Conservation (phyloP, 495 filamentous ascomycete genomes). For the Aspergillus heteromorphus region DNA sequence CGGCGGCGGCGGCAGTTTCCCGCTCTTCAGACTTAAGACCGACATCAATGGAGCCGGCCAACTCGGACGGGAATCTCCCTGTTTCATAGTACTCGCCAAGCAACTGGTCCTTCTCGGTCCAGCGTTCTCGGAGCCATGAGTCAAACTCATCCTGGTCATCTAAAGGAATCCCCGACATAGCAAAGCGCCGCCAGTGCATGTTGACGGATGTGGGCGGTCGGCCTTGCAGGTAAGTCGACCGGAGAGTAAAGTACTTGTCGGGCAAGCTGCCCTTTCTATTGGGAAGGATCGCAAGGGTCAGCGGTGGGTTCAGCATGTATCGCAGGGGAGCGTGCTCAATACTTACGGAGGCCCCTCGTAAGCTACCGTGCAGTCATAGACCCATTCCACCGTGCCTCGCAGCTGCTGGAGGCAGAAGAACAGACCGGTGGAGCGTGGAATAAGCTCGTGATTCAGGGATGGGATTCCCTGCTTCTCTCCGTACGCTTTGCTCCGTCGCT, state of each 20-base stretch:
- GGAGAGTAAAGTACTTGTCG: constrained; percentile 62
- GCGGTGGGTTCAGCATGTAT: neutral
- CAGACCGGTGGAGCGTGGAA: constrained; percentile 60
- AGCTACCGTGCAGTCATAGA: constrained; percentile 65
- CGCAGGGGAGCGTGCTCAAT: neutral
- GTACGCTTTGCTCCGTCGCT: constrained; percentile 48
- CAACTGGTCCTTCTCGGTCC: constrained; percentile 59
- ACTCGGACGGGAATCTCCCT: constrained; percentile 56
- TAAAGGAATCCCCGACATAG: constrained; percentile 53
- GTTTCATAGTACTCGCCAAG: constrained; percentile 53
- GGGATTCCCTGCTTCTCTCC: constrained; percentile 49
- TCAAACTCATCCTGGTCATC: constrained; percentile 53
- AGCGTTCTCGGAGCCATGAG: constrained; percentile 52
- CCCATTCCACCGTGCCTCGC: constrained; percentile 54
- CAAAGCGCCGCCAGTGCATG: constrained; percentile 64
- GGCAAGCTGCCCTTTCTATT: constrained; percentile 54
- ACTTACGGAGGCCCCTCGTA: constrained; percentile 66
- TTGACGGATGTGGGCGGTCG: constrained; percentile 65
- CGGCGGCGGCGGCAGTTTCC: constrained; percentile 31
- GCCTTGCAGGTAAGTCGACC: constrained; percentile 57
- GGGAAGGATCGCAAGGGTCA: neutral
- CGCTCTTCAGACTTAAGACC: constrained; percentile 29
- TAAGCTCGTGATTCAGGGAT: constrained; percentile 50
- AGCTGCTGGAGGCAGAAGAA: constrained; percentile 60
- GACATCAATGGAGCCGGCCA: constrained; percentile 41